Percentiles rank a stretch among this genome's conserved stretches.
Evolutionary conservation across 176 grass and related monocot species (phyloP).

Genomic region (Hsuehochloa calcarea): DNA sequence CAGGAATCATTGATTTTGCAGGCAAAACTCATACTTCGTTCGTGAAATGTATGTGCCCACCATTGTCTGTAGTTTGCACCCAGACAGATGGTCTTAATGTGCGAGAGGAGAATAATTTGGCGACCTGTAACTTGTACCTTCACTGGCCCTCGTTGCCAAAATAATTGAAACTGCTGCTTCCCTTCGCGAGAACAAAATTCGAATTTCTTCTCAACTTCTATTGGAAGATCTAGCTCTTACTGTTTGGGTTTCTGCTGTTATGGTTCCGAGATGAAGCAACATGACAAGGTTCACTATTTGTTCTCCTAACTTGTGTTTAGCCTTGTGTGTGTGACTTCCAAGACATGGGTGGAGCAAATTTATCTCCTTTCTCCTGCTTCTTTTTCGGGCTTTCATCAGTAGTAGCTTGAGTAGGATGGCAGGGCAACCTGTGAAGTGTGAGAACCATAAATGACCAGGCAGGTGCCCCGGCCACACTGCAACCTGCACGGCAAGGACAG

Average conservation of each 20-base stretch:
- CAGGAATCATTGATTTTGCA: not conserved
- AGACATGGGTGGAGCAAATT: not conserved
- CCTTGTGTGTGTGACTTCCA: not conserved
- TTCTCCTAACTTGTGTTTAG: not conserved
- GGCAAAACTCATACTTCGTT: not conserved
- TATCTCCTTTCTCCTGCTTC: not conserved
- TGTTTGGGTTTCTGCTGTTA: not conserved
- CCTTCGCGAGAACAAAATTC: not conserved
- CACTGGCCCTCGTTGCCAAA: not conserved
- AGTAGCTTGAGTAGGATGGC: slow-evolving; percentile 10
- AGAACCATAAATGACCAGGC: slow-evolving; percentile 31
- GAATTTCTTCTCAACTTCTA: too few relatives aligned
- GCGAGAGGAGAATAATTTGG: not conserved
- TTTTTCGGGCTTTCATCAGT: not conserved
- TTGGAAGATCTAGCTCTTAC: not conserved
- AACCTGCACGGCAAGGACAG: slow-evolving; percentile 17
- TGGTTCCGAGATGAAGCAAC: not conserved
- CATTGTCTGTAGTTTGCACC: not conserved
- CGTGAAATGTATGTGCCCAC: not conserved
- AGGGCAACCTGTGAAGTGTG: slow-evolving; percentile 8
- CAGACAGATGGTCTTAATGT: not conserved
- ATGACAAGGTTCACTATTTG: not conserved
- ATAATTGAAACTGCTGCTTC: not conserved
- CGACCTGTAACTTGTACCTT: not conserved
- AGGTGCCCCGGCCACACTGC: slow-evolving; percentile 20